Conservation (phyloP, 2,329 filamentous ascomycete species). For the Alternaria ventricosa region DNA sequence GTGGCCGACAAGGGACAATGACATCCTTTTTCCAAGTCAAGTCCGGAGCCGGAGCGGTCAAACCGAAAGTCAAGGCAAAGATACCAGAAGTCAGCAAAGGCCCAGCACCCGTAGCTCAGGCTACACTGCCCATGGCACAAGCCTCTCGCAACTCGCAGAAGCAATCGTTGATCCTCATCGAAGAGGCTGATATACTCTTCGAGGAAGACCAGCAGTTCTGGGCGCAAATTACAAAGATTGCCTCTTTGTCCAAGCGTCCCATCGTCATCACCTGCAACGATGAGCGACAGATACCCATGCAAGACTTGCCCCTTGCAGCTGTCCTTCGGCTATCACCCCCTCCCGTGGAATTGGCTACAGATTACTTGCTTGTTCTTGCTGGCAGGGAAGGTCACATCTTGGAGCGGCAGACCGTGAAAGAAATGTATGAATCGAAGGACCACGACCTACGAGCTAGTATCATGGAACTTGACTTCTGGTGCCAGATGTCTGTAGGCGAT, state of each 20-base stretch:
- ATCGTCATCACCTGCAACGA: constrained; percentile 97
- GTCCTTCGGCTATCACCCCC: constrained; percentile 78
- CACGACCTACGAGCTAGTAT: constrained; percentile 82
- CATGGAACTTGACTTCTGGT: constrained; percentile 92
- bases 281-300: constrained; percentile 78
- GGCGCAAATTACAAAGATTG: constrained; percentile 78
- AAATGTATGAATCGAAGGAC: constrained; percentile 72
- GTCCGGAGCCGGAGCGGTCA: constrained; percentile 26
- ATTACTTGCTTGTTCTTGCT: constrained; percentile 81
- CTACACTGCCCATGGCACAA: constrained; percentile 29
- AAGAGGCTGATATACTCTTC: constrained; percentile 92
- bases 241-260: constrained; percentile 84
- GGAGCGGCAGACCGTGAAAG: constrained; percentile 67
- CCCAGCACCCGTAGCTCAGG: constrained; percentile 21
- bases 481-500: constrained; percentile 92
- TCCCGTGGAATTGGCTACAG: constrained; percentile 71
- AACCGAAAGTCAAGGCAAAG: constrained; percentile 25
- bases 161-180: constrained; percentile 90
- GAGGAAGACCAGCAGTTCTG: constrained; percentile 97
- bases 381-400: constrained; percentile 89
- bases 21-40: constrained; percentile 74
- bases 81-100: constrained; percentile 21
- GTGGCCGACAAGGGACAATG: constrained; percentile 79
- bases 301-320: constrained; percentile 79
- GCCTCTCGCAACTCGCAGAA: constrained; percentile 66